Base-by-base conservation (phyloP, 805 yeast species). In the Barnettozyma californica region DNA sequence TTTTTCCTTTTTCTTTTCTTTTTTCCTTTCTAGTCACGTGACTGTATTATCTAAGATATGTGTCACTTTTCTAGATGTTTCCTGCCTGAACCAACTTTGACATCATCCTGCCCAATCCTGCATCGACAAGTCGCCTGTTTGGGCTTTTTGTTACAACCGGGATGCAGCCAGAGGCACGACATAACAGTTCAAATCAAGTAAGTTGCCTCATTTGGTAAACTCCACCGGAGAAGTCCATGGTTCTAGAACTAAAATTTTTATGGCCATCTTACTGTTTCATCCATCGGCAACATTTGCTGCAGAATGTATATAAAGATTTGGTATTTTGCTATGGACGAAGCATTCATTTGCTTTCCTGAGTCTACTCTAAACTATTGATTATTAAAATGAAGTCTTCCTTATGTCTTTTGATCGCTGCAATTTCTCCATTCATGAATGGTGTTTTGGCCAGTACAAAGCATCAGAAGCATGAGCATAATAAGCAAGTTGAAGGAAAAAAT, bases 401-500 rank as follows among this genome's bases (percentile, higher is more conserved):
- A 19, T 21, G 16, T 41, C 19, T 10, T 34, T 26, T 35, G 41
- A 35, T 14, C 26, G 18, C 16, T 29, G 33, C 16, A 8, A 29
- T 29, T 29, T 9, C 33, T 16, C 33, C 33, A 23, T 18, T 18
- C 44, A 27, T 45, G 14, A 25, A 31, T 6, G 21, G 16, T 11
- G 47, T 31, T 5, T 29, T 36, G 10, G 48, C 48, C 13, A 41
- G 41, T 3, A 46, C 43, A 5, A 47, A 46, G 9, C 53, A 49
- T 29, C 65, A 57, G 43, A 54, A 55, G 20, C 59, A 57, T 18
- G 57, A 60, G 25, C 53, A 50, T 10, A 56, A 51, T 14, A 63
- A 61, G 41, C 25, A 51, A 20, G 53, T 66, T 29, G 63, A 56
- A 8, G 67, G 66, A 1, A 65, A 61, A 42, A 43, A 49, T 2